These are phyloP conservation scores for Acanthamoeba quina DNA, from an alignment of 208 protist genomes.

Conservation along the genomic window DNA sequence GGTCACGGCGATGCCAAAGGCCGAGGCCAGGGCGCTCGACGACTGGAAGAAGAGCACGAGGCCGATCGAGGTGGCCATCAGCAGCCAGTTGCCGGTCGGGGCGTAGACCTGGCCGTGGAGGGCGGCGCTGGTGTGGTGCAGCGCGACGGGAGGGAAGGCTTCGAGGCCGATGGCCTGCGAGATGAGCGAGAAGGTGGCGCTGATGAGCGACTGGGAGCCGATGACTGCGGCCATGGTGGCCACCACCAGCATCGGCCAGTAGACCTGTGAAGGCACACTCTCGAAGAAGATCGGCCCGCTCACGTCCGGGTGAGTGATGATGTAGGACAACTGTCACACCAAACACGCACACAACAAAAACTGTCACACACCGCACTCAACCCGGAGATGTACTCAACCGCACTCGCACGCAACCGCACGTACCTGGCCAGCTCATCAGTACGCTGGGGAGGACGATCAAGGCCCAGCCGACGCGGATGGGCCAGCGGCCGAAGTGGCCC, in stretches of 20 bases:
- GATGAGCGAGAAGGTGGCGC: constrained; percentile 58
- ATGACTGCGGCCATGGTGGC: not conserved
- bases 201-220: constrained; percentile 6
- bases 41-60: constrained; percentile 23
- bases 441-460: constrained; percentile 14
- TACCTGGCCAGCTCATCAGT: not conserved
- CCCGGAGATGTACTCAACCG: too few relatives aligned
- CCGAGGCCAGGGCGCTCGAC: not conserved
- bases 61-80: not conserved
- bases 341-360: too few relatives aligned
- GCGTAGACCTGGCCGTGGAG: constrained; percentile 26
- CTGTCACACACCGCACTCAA: too few relatives aligned
- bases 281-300: not conserved
- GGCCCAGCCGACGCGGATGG: not conserved
- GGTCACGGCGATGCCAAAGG: constrained; percentile 44
- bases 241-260: not conserved
- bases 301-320: too few relatives aligned
- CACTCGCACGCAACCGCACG: too few relatives aligned
- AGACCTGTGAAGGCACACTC: not conserved
- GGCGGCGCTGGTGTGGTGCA: not conserved
- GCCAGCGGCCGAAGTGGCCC: constrained; percentile 53
- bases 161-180: constrained; percentile 17
- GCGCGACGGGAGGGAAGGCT: not conserved
- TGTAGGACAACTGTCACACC: too few relatives aligned
- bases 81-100: not conserved